Percentiles rank a stretch among this genome's conserved stretches.
phyloP scores from a whole-genome alignment of 306 rosid species.

The Dalbergia oliveri region DNA sequence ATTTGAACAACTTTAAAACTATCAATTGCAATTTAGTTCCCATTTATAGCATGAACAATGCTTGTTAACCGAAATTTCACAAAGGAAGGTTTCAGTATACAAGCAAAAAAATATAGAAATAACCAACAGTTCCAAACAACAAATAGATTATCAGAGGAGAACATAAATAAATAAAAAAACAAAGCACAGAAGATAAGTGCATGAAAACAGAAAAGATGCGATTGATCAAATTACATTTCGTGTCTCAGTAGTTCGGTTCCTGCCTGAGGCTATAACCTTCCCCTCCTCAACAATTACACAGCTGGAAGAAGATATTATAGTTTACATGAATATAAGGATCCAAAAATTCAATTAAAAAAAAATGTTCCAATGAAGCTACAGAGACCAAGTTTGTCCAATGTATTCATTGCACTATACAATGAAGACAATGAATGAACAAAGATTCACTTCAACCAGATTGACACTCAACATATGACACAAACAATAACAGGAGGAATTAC shows the following conservation, averaged over 20 bases:
- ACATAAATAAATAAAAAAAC: background rate
- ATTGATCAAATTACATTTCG: slow-evolving; percentile 67
- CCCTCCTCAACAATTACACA: slow-evolving; percentile 87
- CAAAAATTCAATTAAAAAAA: background rate
- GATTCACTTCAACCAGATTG: slow-evolving; percentile 5
- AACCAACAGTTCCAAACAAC: slow-evolving; percentile 25
- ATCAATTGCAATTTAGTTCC: background rate
- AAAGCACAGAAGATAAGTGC: slow-evolving; percentile 15
- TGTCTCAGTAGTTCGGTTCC: slow-evolving; percentile 86
- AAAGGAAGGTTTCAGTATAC: background rate
- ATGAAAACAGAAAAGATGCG: slow-evolving; percentile 17
- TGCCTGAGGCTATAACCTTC: slow-evolving; percentile 79
- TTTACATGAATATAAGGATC: slow-evolving; percentile 39
- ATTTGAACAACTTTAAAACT: background rate
- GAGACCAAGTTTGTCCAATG: background rate
- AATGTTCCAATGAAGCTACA: slow-evolving; percentile 14
- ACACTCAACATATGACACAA: slow-evolving; percentile 4
- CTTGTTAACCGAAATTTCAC: slow-evolving; percentile 9
- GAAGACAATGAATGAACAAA: slow-evolving; percentile 15
- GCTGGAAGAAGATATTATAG: slow-evolving; percentile 53
- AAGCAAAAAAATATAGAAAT: slow-evolving; percentile 1
- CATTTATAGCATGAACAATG: background rate
- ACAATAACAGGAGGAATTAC: slow-evolving; percentile 7
- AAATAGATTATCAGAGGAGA: slow-evolving; percentile 5
- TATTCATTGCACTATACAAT: slow-evolving; percentile 2